Base-by-base conservation (phyloP, 345 rosid genomes). In the Bretschneidera sinensis region DNA sequence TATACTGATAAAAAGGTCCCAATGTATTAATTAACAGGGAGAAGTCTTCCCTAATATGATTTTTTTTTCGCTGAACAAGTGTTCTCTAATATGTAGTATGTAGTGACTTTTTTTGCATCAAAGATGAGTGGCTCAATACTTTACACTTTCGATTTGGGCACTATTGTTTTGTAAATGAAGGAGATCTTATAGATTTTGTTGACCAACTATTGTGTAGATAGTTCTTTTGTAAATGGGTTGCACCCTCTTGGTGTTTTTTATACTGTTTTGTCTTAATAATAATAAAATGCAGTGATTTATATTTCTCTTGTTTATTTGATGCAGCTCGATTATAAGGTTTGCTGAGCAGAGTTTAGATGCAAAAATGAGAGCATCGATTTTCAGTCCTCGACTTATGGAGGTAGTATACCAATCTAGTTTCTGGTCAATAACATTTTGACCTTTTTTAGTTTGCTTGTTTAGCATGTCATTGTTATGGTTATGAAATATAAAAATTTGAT, bases 341-440 rank as follows among this genome's bases (percentile, higher is more conserved):
- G 83, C 96, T 21, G 95, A 83, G 69, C 94, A 83, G 73, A 79
- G 96, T 78, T 67, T 88, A 66, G 82, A 85, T 78, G 88, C 89
- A 50, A 81, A 82, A 73, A 69, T 67, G 72, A 81, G 96, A 79
- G 67, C 81, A 14, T 76, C 78, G 8, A 68, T 86, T 78, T 94
- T 94, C 76, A 94, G 99, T 77, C 97, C 99, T 75, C 95, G 99
- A 55, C 90, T 94, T 59, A 85, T 90, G 97, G 97, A 94, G 96
- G 99, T 94, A 77, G 59, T 5, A 13, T 31, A 47, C 24, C 43
- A 34, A 23, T 63, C 62, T 54, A 59, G 22, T 63, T 54, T 65
- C 47, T 34, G 34, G 50, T 65, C 43, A 5, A 49, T 21, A 47
- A 58, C 49, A 16, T 25, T 31, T 48, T 43, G 14, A 21, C 33